Percentiles rank a stretch among this genome's conserved stretches.
Evolutionary conservation across 257 asterid genomes (phyloP).

Genomic region (Cynanchum wilfordii): DNA sequence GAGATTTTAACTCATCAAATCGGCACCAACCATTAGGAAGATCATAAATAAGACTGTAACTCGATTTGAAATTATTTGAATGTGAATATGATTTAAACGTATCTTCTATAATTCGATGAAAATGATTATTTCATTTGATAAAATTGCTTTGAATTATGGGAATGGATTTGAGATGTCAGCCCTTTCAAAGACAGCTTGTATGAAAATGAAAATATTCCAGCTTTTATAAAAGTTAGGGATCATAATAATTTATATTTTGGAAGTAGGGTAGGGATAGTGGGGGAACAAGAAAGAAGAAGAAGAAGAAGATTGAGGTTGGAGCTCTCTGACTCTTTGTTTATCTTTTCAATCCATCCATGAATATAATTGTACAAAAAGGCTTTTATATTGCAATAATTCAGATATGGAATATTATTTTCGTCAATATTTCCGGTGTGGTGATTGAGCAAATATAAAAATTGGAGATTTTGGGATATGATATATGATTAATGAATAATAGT

Average conservation of each 20-base stretch:
- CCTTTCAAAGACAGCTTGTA: not conserved
- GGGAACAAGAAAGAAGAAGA: not conserved
- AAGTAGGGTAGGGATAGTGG: not conserved
- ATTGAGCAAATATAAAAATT: not conserved
- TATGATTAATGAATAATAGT: not conserved
- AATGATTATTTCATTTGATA: no score
- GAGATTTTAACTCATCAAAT: no score
- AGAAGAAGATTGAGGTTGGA: no score
- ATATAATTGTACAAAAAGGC: not conserved
- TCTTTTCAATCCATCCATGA: not conserved
- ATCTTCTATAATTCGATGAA: no score
- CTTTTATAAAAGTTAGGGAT: not conserved
- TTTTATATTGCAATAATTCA: not conserved
- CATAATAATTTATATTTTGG: no score
- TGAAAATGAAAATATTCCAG: not conserved
- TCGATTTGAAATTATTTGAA: no score
- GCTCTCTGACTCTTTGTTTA: no score
- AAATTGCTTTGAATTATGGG: not conserved
- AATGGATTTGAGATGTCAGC: not conserved
- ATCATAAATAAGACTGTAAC: no score
- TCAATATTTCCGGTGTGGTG: not conserved
- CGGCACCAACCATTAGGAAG: no score
- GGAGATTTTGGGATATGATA: not conserved
- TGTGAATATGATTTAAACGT: no score
- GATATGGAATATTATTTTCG: not conserved